Base-by-base conservation (phyloP, 257 asterid genomes). In the Paraleonurus japonicus region DNA sequence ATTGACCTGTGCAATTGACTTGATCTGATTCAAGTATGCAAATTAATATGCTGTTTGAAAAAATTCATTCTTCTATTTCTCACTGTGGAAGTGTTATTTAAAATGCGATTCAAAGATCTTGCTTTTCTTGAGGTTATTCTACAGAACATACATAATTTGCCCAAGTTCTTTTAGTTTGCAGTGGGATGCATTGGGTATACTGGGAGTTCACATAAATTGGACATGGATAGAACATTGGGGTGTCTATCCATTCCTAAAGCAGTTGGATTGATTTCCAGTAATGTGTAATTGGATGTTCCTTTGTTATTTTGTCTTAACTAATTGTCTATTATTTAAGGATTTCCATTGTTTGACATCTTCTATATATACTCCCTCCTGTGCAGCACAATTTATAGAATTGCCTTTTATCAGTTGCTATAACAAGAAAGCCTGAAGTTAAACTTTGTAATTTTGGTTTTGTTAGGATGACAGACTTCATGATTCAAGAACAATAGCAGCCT, bases 401-500 rank as follows among this genome's bases (percentile, higher is more conserved):
- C 26, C 70, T 33, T 28, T 28, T 47, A 45, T 22, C 8, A 5
- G 57, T 28, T 24, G 35, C 24, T 15, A 24, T 55, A 55, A 60
- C 17, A 58, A 50, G 15, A 30, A 24, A 39, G 13, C 28, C 68
- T 28, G 60, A 24, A 67, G 4, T 65, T 60, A 12, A 30, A 28
- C 7, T 61, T 64, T 51, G 35, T 1, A 39, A 6, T 27, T 72
- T 76, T 30, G 51, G 13, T 45, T 57, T 55, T 76, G 72, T 41
- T 64, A 91, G 98, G 98, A 78, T 55, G 95, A 89, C n/a, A 93
- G 83, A 41, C 93, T 89, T 77, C 89, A 61, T 15, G 99, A 87
- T 80, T 94, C 98, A 32, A 61, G 35, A 51, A 91, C 88, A 75
- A 91, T 94, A 74, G 99, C 96, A n/a, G 98, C 98, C 50, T 94